Evolutionary conservation across 768 basidiomycete species (phyloP).

Genomic region (Mrakia hoshinonis): DNA sequence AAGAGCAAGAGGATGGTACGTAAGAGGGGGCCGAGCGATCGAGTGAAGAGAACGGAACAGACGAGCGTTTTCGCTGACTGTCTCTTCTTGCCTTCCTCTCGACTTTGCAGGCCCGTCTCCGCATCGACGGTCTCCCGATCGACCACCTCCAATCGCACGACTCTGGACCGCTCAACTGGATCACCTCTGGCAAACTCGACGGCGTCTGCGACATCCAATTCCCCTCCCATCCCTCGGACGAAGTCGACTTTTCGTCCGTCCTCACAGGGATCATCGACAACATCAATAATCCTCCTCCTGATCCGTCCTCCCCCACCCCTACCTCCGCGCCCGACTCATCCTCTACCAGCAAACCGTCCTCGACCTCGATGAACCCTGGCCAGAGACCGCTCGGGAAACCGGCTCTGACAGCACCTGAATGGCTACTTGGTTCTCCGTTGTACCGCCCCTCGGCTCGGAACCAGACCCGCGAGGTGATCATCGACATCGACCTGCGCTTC

Average conservation of each 20-base stretch:
- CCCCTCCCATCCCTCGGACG: conserved; percentile 63
- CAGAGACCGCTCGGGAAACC: conserved; percentile 79
- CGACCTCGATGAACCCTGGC: conserved; percentile 56
- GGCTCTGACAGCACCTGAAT: conserved; percentile 63
- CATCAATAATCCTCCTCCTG: conserved; percentile 43
- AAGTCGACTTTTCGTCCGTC: conserved; percentile 65
- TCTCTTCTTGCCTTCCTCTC: too few species aligned
- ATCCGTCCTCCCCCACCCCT: neutral
- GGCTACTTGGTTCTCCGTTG: neutral
- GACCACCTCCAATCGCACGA: conserved; percentile 86
- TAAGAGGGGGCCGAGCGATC: too few species aligned
- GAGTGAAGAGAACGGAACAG: too few species aligned
- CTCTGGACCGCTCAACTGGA: conserved; percentile 86
- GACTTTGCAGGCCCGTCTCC: conserved; percentile 81
- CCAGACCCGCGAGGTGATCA: conserved; percentile 49
- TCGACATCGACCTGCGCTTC: conserved; percentile 92
- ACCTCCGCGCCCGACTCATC: neutral
- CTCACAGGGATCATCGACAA: conserved; percentile 85
- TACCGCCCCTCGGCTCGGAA: conserved; percentile 34
- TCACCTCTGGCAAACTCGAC: conserved; percentile 91
- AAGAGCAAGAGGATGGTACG: conserved; percentile 86
- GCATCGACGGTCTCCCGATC: conserved; percentile 92
- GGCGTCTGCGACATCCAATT: conserved; percentile 97
- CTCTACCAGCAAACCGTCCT: conserved; percentile 10
- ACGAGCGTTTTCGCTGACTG: too few species aligned